A percentile compares a stretch with the other conserved stretches of the same genome.
These are phyloP conservation scores for Leucoagaricus sp. DNA, from an alignment of 1,284 basidiomycete genomes.

Conservation along the genomic window DNA sequence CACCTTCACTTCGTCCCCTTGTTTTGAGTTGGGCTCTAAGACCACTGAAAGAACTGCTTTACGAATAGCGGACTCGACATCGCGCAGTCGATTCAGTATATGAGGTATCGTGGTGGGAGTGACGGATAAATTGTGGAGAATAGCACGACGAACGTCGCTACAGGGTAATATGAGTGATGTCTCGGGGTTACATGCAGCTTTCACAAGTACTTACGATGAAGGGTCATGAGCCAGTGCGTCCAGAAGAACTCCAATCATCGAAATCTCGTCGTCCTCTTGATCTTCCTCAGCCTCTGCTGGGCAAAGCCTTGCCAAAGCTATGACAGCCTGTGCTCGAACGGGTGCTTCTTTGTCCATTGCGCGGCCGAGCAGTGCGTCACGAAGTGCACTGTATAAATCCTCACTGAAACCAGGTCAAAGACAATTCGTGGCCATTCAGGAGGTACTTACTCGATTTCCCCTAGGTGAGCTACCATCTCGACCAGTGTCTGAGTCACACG, in stretches of 20 bases:
- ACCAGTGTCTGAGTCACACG: conserved; percentile 77
- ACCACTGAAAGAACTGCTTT: conserved; percentile 78
- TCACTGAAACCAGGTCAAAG: conserved; percentile 53
- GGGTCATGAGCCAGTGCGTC: conserved; percentile 77
- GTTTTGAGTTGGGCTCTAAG: conserved; percentile 46
- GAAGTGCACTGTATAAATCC: conserved; percentile 73
- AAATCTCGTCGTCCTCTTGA: conserved; percentile 58
- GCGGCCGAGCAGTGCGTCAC: conserved; percentile 73
- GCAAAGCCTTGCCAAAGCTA: conserved; percentile 82
- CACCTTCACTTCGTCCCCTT: conserved; percentile 20
- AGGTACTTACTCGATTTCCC: conserved; percentile 78
- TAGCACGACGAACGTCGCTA: conserved; percentile 87
- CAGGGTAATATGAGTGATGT: conserved; percentile 12
- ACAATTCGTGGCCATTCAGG: neutral
- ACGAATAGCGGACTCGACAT: conserved; percentile 81
- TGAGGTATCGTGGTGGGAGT: conserved; percentile 57
- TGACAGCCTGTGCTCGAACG: conserved; percentile 82
- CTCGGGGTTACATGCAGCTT: neutral
- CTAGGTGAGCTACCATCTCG: conserved; percentile 77
- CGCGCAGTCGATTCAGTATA: conserved; percentile 81
- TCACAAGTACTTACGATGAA: conserved; percentile 64
- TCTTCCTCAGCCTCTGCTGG: conserved; percentile 70
- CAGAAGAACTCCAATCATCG: conserved; percentile 61
- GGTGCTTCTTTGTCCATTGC: conserved; percentile 80
- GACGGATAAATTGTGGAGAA: conserved; percentile 76